Percentiles rank a stretch among this genome's conserved stretches.
Conservation (phyloP, 2,329 filamentous ascomycete genomes). For the Torrubiellomyces zombiae region DNA sequence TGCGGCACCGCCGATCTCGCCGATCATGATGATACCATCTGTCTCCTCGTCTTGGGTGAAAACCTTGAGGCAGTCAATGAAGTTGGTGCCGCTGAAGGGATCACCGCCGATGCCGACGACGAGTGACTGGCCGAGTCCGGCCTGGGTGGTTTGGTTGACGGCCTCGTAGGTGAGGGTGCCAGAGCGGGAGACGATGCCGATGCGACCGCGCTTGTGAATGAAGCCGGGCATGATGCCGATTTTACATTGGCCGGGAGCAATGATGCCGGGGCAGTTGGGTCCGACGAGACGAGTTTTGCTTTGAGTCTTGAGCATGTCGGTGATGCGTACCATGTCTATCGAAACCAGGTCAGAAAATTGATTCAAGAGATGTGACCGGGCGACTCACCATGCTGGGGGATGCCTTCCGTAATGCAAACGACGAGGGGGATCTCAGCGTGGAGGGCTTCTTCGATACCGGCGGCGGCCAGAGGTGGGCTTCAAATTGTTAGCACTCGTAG, state of each 20-base stretch:
- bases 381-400: conserved; percentile 77
- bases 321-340: conserved; percentile 95
- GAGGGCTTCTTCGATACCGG: conserved; percentile 93
- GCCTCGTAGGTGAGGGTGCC: conserved; percentile 98
- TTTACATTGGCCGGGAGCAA: conserved; percentile 92
- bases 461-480: conserved; percentile 79
- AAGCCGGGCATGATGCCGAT: conserved; percentile 99
- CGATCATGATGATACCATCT: conserved; percentile 99
- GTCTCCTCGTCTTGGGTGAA: conserved; percentile 94
- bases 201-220: conserved; percentile 98
- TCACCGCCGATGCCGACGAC: conserved; percentile 97
- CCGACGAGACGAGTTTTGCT: conserved; percentile 92
- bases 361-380: conserved; percentile 3
- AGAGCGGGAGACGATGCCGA: conserved; percentile 95
- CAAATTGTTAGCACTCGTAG: conserved; percentile 8
- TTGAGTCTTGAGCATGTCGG: conserved; percentile 93
- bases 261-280: conserved; percentile 97
- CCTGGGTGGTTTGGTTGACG: conserved; percentile 97
- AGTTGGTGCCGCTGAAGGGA: conserved; percentile 97
- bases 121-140: conserved; percentile 91
- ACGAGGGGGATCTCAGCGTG: conserved; percentile 83
- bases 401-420: conserved; percentile 96
- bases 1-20: conserved; percentile 92
- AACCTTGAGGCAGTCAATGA: conserved; percentile 96
- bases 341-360: conserved; percentile 5